Evolutionary conservation across 768 basidiomycete species (phyloP).

Genomic region (Lepiota venenata): DNA sequence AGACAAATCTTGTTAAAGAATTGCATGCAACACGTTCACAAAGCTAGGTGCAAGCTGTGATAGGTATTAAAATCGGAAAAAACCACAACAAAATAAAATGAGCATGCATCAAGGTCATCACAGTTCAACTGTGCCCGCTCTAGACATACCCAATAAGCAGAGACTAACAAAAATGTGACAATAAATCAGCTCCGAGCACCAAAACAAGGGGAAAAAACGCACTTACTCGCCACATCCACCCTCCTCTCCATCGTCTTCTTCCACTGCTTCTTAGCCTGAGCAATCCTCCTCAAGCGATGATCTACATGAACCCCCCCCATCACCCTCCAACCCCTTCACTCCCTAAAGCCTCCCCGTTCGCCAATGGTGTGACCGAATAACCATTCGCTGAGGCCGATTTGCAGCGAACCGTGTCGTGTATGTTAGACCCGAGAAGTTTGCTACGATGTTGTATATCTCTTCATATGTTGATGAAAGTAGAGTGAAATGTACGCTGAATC

Average conservation of each 20-base stretch:
- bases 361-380: slow-evolving; percentile 13
- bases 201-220: background rate
- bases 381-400: slow-evolving; percentile 30
- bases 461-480: slow-evolving; percentile 79
- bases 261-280: slow-evolving; percentile 88
- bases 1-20: too few species aligned
- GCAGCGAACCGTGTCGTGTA: slow-evolving; percentile 47
- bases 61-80: too few species aligned
- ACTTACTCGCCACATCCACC: slow-evolving; percentile 87
- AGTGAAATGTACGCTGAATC: slow-evolving; percentile 81
- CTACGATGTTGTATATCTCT: slow-evolving; percentile 88
- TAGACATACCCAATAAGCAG: slow-evolving; percentile 79
- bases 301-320: slow-evolving; percentile 12
- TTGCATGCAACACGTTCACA: too few species aligned
- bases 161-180: slow-evolving; percentile 35
- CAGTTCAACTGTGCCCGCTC: slow-evolving; percentile 71
- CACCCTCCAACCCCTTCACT: slow-evolving; percentile 1
- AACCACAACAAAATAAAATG: too few species aligned
- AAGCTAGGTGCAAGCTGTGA: too few species aligned
- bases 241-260: slow-evolving; percentile 74
- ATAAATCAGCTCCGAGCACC: background rate
- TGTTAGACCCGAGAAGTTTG: slow-evolving; percentile 86
- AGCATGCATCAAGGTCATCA: too few species aligned
- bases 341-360: slow-evolving; percentile 22
- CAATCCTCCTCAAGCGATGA: slow-evolving; percentile 68